Evolutionary conservation across 2,329 filamentous ascomycete genomes (phyloP), one percentile per base, ranked within the genome.

Genomic region (Botryotinia calthae): DNA sequence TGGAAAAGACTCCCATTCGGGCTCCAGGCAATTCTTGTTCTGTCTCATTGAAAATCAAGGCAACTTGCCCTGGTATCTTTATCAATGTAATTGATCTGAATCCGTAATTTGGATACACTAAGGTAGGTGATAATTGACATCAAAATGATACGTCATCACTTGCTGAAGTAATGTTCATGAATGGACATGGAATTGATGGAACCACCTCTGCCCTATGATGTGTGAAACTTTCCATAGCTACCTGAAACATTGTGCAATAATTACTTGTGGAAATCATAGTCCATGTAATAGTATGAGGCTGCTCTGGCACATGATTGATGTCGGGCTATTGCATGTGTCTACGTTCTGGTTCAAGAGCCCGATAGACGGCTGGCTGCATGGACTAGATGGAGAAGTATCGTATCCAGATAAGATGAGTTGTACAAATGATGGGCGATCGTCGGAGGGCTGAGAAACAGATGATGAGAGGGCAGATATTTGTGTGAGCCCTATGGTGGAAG

Each of bases 171-270:
- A 10, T 34, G 4, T 22, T 28, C 42, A 64, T 64, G 8, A 12
- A 56, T 67, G 25, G 31, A 63, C 16, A 44, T 63, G 18, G 16
- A n/a, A 37, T 22, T 14, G 16, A 28, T 28, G 4, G 25, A 54
- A 54, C 7, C 64, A 66, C 40, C 64, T 66, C 64, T n/a, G 64
- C 64, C 46, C 44, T 48, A 51, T n/a, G 44, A 66, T 66, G 44
- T n/a, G 28, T 51, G 63, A 37, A 51, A 65, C 63, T 37, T 40
- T 51, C 25, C 63, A 51, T 16, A 20, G 31, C 14, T 34, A 51
- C 20, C 46, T 51, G 12, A 51, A 66, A 66, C 64, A 54, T 51
- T 37, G 64, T 66, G 31, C 34, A 22, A 28, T 28, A 34, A 28
- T 40, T 22, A 37, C 31, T n/a, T 40, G 64, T 66, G 46, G 31